Evolutionary conservation across 1,139 yeast genomes (phyloP).

Genomic region (Taiozyma sp.): DNA sequence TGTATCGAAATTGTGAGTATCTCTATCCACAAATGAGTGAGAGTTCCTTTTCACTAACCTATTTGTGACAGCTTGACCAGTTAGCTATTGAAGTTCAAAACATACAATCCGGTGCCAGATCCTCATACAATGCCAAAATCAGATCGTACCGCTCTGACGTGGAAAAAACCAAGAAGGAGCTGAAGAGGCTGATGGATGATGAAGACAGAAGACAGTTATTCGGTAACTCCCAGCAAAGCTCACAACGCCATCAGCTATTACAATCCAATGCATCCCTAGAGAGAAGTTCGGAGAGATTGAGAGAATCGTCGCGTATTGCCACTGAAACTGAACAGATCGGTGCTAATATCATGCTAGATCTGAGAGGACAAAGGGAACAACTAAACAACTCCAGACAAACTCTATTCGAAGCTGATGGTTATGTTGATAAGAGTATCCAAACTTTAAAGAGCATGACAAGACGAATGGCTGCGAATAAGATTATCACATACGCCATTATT

Average conservation of each 20-base stretch:
- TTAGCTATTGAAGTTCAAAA: conserved; percentile 79
- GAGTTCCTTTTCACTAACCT: conserved; percentile 6
- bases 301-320: conserved; percentile 88
- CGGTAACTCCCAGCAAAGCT: conserved; percentile 48
- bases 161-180: conserved; percentile 49
- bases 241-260: conserved; percentile 79
- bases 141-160: conserved; percentile 64
- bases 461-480: conserved; percentile 89
- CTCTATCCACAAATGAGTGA: background rate
- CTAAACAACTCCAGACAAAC: conserved; percentile 80
- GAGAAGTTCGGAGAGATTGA: conserved; percentile 74
- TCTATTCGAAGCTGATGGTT: conserved; percentile 83
- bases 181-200: conserved; percentile 50
- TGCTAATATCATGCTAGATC: conserved; percentile 82
- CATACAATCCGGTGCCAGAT: conserved; percentile 66
- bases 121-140: conserved; percentile 64
- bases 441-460: conserved; percentile 92
- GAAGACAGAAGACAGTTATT: conserved; percentile 66
- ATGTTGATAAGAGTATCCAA: conserved; percentile 84
- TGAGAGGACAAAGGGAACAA: conserved; percentile 93
- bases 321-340: conserved; percentile 92
- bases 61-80: conserved; percentile 48
- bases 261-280: conserved; percentile 79
- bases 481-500: conserved; percentile 92
- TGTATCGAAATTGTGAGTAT: conserved; percentile 56